Conservation (phyloP, 441 rosid species). For the Populus hybrid region DNA sequence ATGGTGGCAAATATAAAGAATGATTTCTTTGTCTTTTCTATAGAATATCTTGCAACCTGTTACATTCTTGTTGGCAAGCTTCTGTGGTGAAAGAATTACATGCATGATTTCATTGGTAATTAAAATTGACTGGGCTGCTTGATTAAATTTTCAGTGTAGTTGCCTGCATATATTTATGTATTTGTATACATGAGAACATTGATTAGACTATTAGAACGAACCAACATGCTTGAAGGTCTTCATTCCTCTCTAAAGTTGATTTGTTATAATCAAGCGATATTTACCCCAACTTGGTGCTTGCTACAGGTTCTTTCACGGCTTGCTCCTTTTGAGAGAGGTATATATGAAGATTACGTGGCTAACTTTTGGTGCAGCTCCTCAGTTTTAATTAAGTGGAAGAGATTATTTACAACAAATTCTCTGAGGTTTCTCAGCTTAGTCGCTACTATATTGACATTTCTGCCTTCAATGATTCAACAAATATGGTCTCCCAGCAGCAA, state of each 20-base stretch:
- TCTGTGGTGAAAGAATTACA: neutral
- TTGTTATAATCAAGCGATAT: neutral
- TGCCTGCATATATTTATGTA: neutral
- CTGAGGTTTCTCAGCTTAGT: conserved; percentile 56
- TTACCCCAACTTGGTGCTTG: conserved; percentile 9
- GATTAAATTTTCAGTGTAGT: neutral
- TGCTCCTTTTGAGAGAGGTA: conserved; percentile 95
- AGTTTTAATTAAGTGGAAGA: conserved; percentile 82
- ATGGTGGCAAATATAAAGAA: too few species aligned
- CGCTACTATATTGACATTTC: conserved; percentile 58
- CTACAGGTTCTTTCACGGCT: conserved; percentile 77
- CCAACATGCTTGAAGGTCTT: neutral
- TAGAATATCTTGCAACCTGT: neutral
- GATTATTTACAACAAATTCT: conserved; percentile 50
- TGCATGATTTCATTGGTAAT: neutral
- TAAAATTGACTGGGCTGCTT: neutral
- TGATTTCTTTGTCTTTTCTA: too few species aligned
- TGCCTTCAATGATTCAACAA: conserved; percentile 92
- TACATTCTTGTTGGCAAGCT: neutral
- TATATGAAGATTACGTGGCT: conserved; percentile 94
- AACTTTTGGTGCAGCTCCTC: conserved; percentile 93
- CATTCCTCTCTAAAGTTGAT: neutral
- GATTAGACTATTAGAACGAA: neutral
- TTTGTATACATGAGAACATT: neutral
- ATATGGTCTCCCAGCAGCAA: conserved; percentile 59